Evolutionary conservation across 2,329 filamentous ascomycete genomes (phyloP).

Genomic region (Trichoderma hamatum): DNA sequence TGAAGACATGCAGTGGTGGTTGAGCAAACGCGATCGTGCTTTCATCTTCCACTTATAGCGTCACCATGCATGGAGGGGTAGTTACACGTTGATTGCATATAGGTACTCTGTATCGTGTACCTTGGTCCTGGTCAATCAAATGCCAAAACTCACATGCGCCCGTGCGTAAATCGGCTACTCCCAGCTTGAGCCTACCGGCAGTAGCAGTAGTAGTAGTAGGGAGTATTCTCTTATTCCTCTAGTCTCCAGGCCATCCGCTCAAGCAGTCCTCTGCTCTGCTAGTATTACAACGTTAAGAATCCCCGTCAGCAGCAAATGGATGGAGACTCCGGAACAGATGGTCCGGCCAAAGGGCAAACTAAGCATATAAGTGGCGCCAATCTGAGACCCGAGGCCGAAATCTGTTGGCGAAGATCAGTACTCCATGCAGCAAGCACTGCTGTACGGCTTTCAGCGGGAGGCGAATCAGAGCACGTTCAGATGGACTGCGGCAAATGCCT

Average conservation of each 20-base stretch:
- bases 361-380: neutral
- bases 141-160: neutral
- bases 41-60: neutral
- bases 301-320: neutral
- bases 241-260: neutral
- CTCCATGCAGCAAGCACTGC: neutral
- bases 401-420: neutral
- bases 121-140: neutral
- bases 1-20: neutral
- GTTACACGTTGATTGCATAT: neutral
- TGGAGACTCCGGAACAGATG: slow-evolving; percentile 8
- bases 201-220: neutral
- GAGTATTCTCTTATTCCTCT: neutral
- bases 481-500: neutral
- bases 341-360: slow-evolving; percentile 3
- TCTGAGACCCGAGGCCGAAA: neutral
- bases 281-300: too few relatives aligned
- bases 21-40: neutral
- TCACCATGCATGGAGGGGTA: neutral
- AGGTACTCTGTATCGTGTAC: neutral
- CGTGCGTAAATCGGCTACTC: neutral
- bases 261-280: neutral
- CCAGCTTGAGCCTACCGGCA: neutral
- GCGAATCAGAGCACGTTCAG: neutral
- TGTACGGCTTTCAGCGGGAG: neutral